Evolutionary conservation across 768 basidiomycete species (phyloP), one percentile per base, ranked within the genome.

Genomic region (Tricholoma matsutake): DNA sequence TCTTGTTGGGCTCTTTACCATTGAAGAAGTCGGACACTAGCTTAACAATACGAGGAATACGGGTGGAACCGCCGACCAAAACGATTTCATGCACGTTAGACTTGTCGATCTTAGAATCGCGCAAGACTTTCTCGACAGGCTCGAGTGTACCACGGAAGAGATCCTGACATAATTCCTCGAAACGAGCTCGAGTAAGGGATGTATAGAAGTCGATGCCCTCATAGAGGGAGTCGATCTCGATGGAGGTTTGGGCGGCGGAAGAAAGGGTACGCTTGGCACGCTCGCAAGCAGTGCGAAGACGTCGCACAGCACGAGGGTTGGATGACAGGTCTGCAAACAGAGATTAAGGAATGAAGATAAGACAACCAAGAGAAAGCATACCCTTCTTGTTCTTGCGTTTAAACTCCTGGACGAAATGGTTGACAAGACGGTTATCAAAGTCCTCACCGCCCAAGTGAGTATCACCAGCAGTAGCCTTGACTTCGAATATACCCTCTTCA

Each of bases 181-280:
- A 98, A 70, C 96, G 92, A 56, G 95, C 96, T 82, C 96, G 95
- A 70, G 96, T 98, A 72, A 98, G 86, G 58, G 94, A 94, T 18
- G 95, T 96, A 83, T 96, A 97, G 82, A 98, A 98, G 79, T 98
- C 96, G 74, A 96, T 89, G 72, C 96, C 96, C 84, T 97, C 94
- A 73, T 84, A 97, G 64, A 98, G 89, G 53, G 96, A 97, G 81
- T 98, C 96, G 72, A 98, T 97, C 77, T 98, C 96, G 67, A 98
- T 94, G 69, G 94, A 91, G 53, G 96, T 96, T 74, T 96, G 94
- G 57, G 96, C 88, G 59, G 94, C 94, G 52, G 95, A 97, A 34
- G 96, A 98, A 63, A 98, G 91, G 22, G 95, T 97, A 61, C 95
- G 92, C 86, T 98, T 98, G 57, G 96, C 96, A 78, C 95, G 94